Evolutionary conservation across 495 filamentous ascomycete genomes (phyloP).

Genomic region (Corynascus novoguineensis): DNA sequence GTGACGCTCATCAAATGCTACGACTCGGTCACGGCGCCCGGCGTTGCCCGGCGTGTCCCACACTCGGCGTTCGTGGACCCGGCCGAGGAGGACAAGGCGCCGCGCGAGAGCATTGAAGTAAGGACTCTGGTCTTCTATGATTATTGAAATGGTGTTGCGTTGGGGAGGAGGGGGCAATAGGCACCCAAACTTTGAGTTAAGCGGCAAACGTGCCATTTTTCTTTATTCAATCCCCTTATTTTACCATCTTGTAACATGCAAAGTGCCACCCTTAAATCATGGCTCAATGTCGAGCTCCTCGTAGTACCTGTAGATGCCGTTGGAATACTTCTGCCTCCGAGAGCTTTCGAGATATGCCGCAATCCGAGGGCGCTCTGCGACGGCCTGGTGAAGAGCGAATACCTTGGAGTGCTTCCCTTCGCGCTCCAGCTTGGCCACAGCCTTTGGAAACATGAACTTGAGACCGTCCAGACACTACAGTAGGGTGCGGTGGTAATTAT

Average conservation of each 20-base stretch:
- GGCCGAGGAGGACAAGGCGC: slow-evolving; percentile 39
- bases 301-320: slow-evolving; percentile 58
- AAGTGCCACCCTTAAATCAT: not conserved
- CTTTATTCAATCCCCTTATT: too few relatives aligned
- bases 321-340: slow-evolving; percentile 47
- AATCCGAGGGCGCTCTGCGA: slow-evolving; percentile 50
- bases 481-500: not conserved
- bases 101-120: slow-evolving; percentile 62
- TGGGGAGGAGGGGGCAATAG: too few relatives aligned
- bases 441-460: slow-evolving; percentile 60
- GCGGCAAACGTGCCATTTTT: too few relatives aligned
- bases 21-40: slow-evolving; percentile 56
- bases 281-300: slow-evolving; percentile 50
- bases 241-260: not conserved
- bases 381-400: slow-evolving; percentile 50
- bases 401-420: slow-evolving; percentile 47
- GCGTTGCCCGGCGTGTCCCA: slow-evolving; percentile 55
- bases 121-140: slow-evolving; percentile 29
- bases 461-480: slow-evolving; percentile 47
- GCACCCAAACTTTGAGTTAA: too few relatives aligned
- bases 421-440: slow-evolving; percentile 40
- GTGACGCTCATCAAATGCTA: slow-evolving; percentile 68
- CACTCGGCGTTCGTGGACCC: slow-evolving; percentile 60
- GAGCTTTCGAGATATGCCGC: slow-evolving; percentile 57
- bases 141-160: not conserved